These are phyloP conservation scores for Phytophthora pini DNA, from an alignment of 352 stramenopile species.

Conservation along the genomic window DNA sequence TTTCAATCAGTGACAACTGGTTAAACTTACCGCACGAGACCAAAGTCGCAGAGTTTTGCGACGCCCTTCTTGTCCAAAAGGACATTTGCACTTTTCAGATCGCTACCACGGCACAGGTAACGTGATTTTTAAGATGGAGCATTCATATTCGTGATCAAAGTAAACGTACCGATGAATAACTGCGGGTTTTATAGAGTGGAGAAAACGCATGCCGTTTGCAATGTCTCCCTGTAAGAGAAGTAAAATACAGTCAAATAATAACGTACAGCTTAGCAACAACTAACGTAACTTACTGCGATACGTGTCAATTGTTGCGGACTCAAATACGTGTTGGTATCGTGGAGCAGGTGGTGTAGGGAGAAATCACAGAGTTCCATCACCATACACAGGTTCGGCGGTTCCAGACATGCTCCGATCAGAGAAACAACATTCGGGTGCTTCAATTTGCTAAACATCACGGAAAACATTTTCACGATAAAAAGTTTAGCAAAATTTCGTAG, in stretches of 20 bases:
- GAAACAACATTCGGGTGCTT: slow-evolving; percentile 79
- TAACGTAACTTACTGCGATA: slow-evolving; percentile 27
- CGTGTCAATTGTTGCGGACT: slow-evolving; percentile 59
- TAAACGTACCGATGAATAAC: slow-evolving; percentile 84
- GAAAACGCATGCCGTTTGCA: slow-evolving; percentile 86
- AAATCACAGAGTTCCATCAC: slow-evolving; percentile 82
- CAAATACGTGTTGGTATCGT: slow-evolving; percentile 57
- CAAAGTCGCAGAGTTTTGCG: slow-evolving; percentile 94
- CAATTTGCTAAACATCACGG: slow-evolving; percentile 45
- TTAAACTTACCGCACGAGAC: slow-evolving; percentile 64
- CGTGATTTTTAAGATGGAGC: neutral
- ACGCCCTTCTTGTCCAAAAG: slow-evolving; percentile 71
- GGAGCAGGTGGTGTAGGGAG: slow-evolving; percentile 73
- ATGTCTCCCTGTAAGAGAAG: slow-evolving; percentile 64
- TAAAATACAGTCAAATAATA: neutral
- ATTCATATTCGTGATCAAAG: neutral
- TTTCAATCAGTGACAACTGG: neutral
- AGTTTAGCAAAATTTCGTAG: neutral
- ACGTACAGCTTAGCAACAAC: too few relatives aligned
- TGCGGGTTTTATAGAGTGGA: slow-evolving; percentile 80
- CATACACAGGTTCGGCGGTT: slow-evolving; percentile 83
- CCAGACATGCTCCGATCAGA: slow-evolving; percentile 75
- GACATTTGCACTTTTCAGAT: slow-evolving; percentile 93
- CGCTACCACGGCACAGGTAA: slow-evolving; percentile 36
- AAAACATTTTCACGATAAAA: neutral